Evolutionary conservation across 345 rosid genomes (phyloP).

Genomic region (Rhizophora apiculata): DNA sequence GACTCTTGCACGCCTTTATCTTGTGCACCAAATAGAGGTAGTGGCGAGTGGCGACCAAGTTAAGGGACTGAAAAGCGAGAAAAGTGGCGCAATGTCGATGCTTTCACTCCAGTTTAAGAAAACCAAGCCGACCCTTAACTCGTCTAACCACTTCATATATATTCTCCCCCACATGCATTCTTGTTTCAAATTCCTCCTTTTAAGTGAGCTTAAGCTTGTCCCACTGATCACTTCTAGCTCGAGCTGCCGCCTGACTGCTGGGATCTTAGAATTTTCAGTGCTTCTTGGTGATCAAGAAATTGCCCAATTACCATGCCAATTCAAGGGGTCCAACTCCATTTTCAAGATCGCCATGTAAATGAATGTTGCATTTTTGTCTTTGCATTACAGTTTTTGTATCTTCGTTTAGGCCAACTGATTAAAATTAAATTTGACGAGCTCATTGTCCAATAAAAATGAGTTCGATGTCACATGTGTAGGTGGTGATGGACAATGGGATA

Average conservation of each 20-base stretch:
- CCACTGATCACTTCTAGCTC: not conserved
- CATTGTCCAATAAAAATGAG: not conserved
- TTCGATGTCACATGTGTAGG: constrained; percentile 38
- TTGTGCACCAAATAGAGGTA: constrained; percentile 31
- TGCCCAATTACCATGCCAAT: constrained; percentile 15
- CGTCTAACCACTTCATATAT: constrained; percentile 1
- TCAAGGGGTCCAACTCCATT: constrained; percentile 17
- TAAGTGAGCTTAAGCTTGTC: not conserved
- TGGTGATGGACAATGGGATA: constrained; percentile 76
- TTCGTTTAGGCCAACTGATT: no score
- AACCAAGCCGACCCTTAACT: constrained; percentile 8
- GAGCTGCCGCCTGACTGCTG: no score
- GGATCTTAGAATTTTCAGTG: no score
- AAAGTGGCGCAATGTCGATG: constrained; percentile 14
- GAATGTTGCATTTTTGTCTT: not conserved
- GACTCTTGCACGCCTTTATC: constrained; percentile 31
- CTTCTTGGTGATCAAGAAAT: no score
- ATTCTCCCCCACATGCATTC: not conserved
- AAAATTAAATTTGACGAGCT: not conserved
- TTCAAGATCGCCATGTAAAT: constrained; percentile 28
- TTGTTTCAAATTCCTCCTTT: not conserved
- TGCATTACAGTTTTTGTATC: no score
- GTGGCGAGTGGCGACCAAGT: constrained; percentile 47
- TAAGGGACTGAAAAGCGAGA: constrained; percentile 30
- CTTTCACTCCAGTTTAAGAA: constrained; percentile 42